Evolutionary conservation across 2,329 filamentous ascomycete genomes (phyloP).

Genomic region (Fusarium napiforme): DNA sequence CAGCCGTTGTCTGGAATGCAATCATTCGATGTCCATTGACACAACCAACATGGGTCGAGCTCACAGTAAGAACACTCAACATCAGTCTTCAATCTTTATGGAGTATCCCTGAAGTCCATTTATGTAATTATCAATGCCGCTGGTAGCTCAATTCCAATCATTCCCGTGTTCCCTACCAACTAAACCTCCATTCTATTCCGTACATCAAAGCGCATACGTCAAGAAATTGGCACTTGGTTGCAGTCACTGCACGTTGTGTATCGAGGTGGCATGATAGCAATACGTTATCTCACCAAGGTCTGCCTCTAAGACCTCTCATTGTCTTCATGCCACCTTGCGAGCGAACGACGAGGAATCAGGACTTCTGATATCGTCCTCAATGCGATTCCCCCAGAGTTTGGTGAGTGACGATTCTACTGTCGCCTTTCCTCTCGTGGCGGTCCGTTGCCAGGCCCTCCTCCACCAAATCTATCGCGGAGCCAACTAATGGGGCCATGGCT

Average conservation of each 20-base stretch:
- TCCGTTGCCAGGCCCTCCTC: constrained; percentile 44
- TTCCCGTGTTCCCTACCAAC: background rate
- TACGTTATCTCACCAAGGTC: background rate
- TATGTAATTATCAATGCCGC: constrained; percentile 35
- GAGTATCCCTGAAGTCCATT: constrained; percentile 35
- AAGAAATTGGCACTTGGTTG: background rate
- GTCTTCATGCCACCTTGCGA: constrained; percentile 1
- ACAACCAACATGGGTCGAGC: background rate
- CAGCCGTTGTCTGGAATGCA: background rate
- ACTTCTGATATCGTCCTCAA: background rate
- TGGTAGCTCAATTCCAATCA: constrained; percentile 23
- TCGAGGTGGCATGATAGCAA: background rate
- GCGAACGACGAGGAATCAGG: background rate
- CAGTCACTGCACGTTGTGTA: background rate
- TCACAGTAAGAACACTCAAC: background rate
- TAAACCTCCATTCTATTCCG: constrained; percentile 36
- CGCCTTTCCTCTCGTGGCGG: constrained; percentile 46
- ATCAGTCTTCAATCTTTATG: constrained; percentile 25
- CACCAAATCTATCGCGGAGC: constrained; percentile 56
- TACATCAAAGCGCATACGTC: constrained; percentile 21
- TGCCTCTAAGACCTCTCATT: background rate
- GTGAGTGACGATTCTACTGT: constrained; percentile 38
- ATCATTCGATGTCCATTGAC: background rate
- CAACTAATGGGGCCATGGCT: constrained; percentile 55
- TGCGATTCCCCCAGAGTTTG: constrained; percentile 10